phyloP scores from a whole-genome alignment of 345 rosid genomes.

The Mercurialis annua region DNA sequence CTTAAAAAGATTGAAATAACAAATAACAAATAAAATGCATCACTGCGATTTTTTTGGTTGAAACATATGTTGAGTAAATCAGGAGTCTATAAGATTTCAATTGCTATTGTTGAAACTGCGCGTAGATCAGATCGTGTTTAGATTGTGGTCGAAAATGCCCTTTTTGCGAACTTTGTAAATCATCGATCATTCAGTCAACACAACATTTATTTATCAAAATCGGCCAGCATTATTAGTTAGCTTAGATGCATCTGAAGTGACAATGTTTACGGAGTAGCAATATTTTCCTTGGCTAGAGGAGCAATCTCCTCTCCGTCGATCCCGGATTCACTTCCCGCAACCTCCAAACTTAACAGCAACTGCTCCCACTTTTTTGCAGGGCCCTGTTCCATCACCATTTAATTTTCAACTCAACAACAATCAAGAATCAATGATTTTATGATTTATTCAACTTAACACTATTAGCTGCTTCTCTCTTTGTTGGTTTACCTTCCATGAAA shows the following conservation, averaged over 20 bases:
- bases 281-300: slow-evolving; percentile 73
- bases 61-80: no score
- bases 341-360: slow-evolving; percentile 53
- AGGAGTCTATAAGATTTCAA: no score
- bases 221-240: background rate
- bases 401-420: background rate
- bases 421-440: background rate
- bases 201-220: no score
- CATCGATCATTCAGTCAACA: no score
- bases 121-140: no score
- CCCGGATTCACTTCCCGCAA: slow-evolving; percentile 52
- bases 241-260: background rate
- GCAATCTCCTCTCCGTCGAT: slow-evolving; percentile 75
- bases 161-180: no score
- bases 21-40: no score
- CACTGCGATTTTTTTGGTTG: no score
- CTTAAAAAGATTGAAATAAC: no score
- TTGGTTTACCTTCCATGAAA: slow-evolving; percentile 80
- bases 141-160: no score
- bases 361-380: slow-evolving; percentile 74
- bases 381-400: slow-evolving; percentile 43
- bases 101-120: no score
- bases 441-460: background rate
- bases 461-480: background rate
- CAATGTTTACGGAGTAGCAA: slow-evolving; percentile 65